Conservation (phyloP, 768 basidiomycete species). For the Cyclocybe cylindracea region DNA sequence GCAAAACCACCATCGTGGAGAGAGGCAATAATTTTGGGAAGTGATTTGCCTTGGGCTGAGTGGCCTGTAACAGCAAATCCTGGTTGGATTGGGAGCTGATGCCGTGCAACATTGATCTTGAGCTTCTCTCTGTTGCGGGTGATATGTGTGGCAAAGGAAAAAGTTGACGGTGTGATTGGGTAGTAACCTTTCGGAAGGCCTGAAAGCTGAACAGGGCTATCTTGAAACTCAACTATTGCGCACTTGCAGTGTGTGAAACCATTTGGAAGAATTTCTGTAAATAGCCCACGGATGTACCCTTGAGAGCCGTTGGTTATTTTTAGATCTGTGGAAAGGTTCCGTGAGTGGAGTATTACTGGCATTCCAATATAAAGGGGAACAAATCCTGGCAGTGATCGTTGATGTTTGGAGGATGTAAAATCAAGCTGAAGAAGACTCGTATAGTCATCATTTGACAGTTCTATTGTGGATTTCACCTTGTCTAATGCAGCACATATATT, state of each 20-base stretch:
- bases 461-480: too few species aligned
- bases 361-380: conserved; percentile 27
- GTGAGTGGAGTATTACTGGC: conserved; percentile 25
- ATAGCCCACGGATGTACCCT: conserved; percentile 19
- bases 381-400: conserved; percentile 17
- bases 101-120: neutral
- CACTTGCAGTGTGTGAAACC: neutral
- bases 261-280: conserved; percentile 16
- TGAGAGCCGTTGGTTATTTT: conserved; percentile 29
- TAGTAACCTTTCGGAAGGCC: conserved; percentile 16
- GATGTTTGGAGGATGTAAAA: neutral
- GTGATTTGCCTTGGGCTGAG: conserved; percentile 28
- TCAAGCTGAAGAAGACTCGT: neutral
- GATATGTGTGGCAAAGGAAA: neutral
- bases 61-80: conserved; percentile 32
- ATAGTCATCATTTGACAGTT: too few species aligned
- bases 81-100: conserved; percentile 25
- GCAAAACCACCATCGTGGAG: conserved; percentile 22
- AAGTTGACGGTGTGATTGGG: conserved; percentile 15
- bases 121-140: neutral
- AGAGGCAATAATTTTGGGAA: conserved; percentile 18
- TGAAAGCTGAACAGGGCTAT: conserved; percentile 13
- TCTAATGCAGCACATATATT: neutral
- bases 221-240: conserved; percentile 1
- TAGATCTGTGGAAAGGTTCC: conserved; percentile 30